phyloP scores from a whole-genome alignment of 179 eudicot species.

The Beta macrorhiza region DNA sequence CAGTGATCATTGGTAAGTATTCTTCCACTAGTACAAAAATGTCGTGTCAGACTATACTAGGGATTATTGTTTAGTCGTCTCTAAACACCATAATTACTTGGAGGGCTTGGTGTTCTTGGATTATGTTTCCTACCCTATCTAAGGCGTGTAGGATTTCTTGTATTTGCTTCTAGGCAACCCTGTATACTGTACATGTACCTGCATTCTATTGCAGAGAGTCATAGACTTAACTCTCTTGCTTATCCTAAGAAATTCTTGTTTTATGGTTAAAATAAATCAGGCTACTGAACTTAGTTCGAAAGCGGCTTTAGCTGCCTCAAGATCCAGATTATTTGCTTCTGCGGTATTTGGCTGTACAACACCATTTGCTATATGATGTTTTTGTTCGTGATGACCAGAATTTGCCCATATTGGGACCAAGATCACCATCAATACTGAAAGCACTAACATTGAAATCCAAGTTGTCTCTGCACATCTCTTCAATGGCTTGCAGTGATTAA shows the following conservation, averaged over 20 bases:
- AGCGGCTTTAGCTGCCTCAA: conserved; percentile 15
- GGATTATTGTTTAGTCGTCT: neutral
- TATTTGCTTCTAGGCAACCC: neutral
- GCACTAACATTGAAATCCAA: conserved; percentile 48
- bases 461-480: conserved; percentile 45
- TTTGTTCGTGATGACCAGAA: conserved; percentile 35
- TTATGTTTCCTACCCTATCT: neutral
- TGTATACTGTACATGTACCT: conserved; percentile 15
- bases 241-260: neutral
- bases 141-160: neutral
- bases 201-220: neutral
- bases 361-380: conserved; percentile 24
- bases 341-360: conserved; percentile 31
- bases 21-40: conserved; percentile 15
- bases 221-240: neutral
- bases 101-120: neutral
- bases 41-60: conserved; percentile 16
- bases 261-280: neutral
- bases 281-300: neutral
- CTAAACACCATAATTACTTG: neutral
- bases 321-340: conserved; percentile 11
- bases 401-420: conserved; percentile 46
- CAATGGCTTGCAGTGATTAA: conserved; percentile 60
- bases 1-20: neutral
- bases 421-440: conserved; percentile 49